Percentiles rank a stretch among this genome's conserved stretches.
Evolutionary conservation across 73 alveolate genomes (phyloP).

Genomic region (Halteria grandinella): DNA sequence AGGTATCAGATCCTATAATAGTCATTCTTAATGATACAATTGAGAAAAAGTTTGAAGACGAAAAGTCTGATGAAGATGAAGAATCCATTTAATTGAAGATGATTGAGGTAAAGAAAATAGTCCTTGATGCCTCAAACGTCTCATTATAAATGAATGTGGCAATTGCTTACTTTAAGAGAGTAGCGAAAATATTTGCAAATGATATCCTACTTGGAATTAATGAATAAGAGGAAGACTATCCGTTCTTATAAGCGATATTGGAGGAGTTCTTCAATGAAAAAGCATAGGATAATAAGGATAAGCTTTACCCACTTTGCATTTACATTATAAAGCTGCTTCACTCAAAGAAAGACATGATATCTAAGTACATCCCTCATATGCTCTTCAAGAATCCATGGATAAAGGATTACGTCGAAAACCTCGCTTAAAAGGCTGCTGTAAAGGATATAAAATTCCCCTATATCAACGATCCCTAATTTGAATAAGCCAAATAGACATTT

Average conservation of each 20-base stretch:
- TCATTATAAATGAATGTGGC: neutral
- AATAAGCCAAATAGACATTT: neutral
- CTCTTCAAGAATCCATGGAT: neutral
- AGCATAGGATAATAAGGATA: neutral
- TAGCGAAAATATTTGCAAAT: neutral
- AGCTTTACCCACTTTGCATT: conserved; percentile 6
- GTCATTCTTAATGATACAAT: neutral
- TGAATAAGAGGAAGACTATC: neutral
- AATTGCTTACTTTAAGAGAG: conserved; percentile 8
- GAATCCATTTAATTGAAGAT: neutral
- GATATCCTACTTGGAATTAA: neutral
- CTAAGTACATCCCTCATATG: neutral
- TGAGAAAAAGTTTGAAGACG: neutral
- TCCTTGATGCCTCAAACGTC: neutral
- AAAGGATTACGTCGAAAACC: neutral
- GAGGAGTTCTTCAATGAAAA: neutral
- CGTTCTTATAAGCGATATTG: neutral
- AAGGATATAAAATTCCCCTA: neutral
- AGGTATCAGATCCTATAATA: neutral
- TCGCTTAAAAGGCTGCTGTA: neutral
- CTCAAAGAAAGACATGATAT: conserved; percentile 6
- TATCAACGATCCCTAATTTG: neutral
- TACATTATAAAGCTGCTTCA: conserved; percentile 15
- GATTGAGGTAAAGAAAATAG: neutral
- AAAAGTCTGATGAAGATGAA: conserved; percentile 17